Evolutionary conservation across 768 basidiomycete genomes (phyloP).

Genomic region (Suillus americanus): DNA sequence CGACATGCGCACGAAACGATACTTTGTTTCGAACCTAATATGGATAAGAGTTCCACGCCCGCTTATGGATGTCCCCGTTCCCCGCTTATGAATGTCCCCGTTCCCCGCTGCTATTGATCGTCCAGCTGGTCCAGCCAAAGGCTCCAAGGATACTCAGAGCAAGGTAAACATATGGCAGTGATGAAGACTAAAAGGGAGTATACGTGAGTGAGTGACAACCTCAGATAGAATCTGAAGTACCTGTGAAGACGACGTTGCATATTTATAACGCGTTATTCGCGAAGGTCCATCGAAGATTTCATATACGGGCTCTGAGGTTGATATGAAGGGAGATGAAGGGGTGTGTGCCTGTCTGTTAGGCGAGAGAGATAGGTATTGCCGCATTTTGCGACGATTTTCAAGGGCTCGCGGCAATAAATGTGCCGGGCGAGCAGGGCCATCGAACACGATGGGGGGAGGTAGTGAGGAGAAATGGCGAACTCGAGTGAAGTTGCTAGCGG

Average conservation of each 20-base stretch:
- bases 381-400: constrained; percentile 12
- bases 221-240: constrained; percentile 14
- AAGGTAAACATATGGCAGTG: constrained; percentile 12
- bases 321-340: constrained; percentile 12
- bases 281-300: constrained; percentile 51
- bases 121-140: constrained; percentile 20
- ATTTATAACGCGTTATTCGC: constrained; percentile 22
- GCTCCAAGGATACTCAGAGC: constrained; percentile 21
- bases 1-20: no score
- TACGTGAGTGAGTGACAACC: neutral
- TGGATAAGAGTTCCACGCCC: neutral
- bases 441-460: constrained; percentile 46
- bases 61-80: neutral
- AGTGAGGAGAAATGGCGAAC: constrained; percentile 24
- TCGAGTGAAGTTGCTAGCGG: constrained; percentile 18
- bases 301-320: constrained; percentile 32
- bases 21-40: neutral
- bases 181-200: neutral
- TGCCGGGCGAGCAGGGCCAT: constrained; percentile 45
- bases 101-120: neutral
- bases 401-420: constrained; percentile 19
- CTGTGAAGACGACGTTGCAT: constrained; percentile 11
- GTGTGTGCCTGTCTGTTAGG: constrained; percentile 9
- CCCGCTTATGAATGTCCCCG: neutral
- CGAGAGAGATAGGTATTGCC: constrained; percentile 8